Evolutionary conservation across 176 grass and related monocot species (phyloP).

Genomic region (Avena insularis): DNA sequence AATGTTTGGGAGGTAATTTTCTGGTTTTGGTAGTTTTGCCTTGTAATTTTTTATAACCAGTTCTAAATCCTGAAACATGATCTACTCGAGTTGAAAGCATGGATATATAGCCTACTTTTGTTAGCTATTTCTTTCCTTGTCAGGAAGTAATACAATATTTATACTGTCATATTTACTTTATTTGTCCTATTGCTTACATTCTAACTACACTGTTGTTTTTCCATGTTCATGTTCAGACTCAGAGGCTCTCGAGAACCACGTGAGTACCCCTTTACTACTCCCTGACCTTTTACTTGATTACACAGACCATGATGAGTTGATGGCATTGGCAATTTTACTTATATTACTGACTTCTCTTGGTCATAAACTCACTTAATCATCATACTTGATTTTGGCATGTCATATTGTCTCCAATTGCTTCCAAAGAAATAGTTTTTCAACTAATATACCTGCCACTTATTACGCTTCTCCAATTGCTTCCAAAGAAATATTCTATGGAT

Average conservation of each 20-base stretch:
- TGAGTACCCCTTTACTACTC: slow-evolving; percentile 72
- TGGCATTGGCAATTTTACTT: slow-evolving; percentile 59
- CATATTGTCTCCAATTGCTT: too few relatives aligned
- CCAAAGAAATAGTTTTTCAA: too few relatives aligned
- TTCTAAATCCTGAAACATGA: not conserved
- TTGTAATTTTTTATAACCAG: slow-evolving; percentile 4
- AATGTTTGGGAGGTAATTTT: slow-evolving; percentile 50
- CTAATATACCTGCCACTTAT: too few relatives aligned
- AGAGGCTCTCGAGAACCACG: slow-evolving; percentile 61
- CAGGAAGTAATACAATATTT: not conserved
- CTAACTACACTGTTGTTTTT: not conserved
- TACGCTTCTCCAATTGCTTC: too few relatives aligned
- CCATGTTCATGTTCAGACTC: slow-evolving; percentile 53
- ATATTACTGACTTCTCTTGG: not conserved
- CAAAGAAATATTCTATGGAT: too few relatives aligned
- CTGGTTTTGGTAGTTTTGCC: slow-evolving; percentile 7
- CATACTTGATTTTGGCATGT: too few relatives aligned
- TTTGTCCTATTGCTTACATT: not conserved
- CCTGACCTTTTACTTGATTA: slow-evolving; percentile 82
- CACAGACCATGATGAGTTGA: slow-evolving; percentile 64
- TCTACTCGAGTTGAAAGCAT: not conserved
- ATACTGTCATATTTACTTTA: not conserved
- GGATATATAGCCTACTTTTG: not conserved
- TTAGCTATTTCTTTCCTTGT: not conserved
- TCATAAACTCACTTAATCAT: not conserved